These are phyloP conservation scores for Agrostemma githago DNA, from an alignment of 148 eudicot genomes.

Conservation along the genomic window DNA sequence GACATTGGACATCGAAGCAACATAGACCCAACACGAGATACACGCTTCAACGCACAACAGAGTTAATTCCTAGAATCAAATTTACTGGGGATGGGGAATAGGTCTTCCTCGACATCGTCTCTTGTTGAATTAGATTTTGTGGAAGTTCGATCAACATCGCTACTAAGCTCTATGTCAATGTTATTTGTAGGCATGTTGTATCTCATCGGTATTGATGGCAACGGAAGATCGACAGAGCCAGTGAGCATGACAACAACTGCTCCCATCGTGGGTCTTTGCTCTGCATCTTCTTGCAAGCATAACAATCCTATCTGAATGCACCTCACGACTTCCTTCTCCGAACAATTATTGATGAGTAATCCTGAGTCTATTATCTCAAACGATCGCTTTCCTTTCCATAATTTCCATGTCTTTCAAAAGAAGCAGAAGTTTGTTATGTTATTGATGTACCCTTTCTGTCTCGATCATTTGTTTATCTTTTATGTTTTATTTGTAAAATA, in stretches of 20 bases:
- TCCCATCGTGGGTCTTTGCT: conserved; percentile 21
- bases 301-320: conserved; percentile 28
- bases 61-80: too few relatives aligned
- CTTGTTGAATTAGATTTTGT: background rate
- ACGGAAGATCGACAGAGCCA: background rate
- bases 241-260: conserved; percentile 15
- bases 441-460: too few relatives aligned
- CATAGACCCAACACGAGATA: too few relatives aligned
- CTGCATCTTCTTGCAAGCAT: conserved; percentile 24
- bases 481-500: too few relatives aligned
- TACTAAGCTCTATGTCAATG: background rate
- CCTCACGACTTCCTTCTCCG: conserved; percentile 10
- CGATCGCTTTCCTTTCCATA: conserved; percentile 6
- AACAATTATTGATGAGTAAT: conserved; percentile 3
- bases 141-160: background rate
- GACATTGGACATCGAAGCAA: too few relatives aligned
- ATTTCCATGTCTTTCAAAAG: conserved; percentile 23
- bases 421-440: background rate
- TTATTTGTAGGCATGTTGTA: background rate
- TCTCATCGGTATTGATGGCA: background rate
- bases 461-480: too few relatives aligned
- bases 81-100: background rate
- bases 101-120: background rate
- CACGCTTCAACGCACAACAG: too few relatives aligned
- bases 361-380: conserved; percentile 16